These are phyloP conservation scores for Saccharomyces hybrid DNA, from an alignment of 1,139 yeast species.

Conservation along the genomic window DNA sequence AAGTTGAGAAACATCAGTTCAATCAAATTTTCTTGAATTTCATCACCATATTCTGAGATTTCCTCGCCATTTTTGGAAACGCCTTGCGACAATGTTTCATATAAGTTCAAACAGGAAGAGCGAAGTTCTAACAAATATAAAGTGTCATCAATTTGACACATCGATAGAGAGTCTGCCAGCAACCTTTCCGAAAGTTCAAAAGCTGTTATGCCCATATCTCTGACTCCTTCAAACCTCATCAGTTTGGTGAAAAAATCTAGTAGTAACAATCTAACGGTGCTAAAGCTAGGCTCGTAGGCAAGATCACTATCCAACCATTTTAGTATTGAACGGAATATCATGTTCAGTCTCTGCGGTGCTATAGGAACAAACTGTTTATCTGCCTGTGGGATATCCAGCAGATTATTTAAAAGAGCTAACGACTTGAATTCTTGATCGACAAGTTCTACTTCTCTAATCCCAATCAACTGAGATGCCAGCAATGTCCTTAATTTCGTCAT, in stretches of 20 bases:
- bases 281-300: slow-evolving; percentile 51
- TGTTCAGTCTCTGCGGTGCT: slow-evolving; percentile 52
- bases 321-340: slow-evolving; percentile 47
- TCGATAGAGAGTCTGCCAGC: slow-evolving; percentile 45
- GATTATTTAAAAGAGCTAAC: slow-evolving; percentile 44
- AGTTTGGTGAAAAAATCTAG: slow-evolving; percentile 40
- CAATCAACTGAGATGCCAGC: slow-evolving; percentile 59
- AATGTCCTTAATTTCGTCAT: slow-evolving; percentile 37
- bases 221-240: slow-evolving; percentile 15
- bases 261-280: slow-evolving; percentile 44
- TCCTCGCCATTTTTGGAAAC: slow-evolving; percentile 4
- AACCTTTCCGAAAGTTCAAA: slow-evolving; percentile 29
- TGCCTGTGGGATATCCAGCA: slow-evolving; percentile 31
- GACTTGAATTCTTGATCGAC: slow-evolving; percentile 39
- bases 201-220: slow-evolving; percentile 5
- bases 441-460: slow-evolving; percentile 41
- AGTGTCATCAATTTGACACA: slow-evolving; percentile 38
- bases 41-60: slow-evolving; percentile 27
- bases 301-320: slow-evolving; percentile 56
- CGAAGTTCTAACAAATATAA: slow-evolving; percentile 37
- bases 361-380: slow-evolving; percentile 33
- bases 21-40: slow-evolving; percentile 20
- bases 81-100: slow-evolving; percentile 15
- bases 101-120: slow-evolving; percentile 42
- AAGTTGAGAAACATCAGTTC: slow-evolving; percentile 22